Percentiles rank a stretch among this genome's conserved stretches.
These are phyloP conservation scores for Cercospora zeina DNA, from an alignment of 2,329 filamentous ascomycete species.

Conservation along the genomic window DNA sequence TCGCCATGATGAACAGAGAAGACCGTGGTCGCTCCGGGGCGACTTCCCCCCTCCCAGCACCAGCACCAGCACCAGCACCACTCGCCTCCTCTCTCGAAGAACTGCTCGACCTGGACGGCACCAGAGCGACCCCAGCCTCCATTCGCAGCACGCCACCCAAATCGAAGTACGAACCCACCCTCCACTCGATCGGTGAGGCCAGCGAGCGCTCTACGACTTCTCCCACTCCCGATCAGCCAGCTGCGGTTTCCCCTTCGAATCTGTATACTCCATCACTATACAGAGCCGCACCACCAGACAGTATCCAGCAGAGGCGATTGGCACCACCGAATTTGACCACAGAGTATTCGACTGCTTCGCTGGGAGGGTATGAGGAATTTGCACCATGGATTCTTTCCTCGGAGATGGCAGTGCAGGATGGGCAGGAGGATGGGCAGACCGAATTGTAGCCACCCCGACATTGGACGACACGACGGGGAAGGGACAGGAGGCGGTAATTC, in stretches of 20 bases:
- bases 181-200: not conserved
- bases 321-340: constrained; percentile 11
- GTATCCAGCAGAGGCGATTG: not conserved
- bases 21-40: not conserved
- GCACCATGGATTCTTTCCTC: constrained; percentile 1
- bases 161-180: not conserved
- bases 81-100: not conserved
- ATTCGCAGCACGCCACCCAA: not conserved
- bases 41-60: not conserved
- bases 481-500: too few species aligned
- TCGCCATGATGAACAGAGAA: not conserved
- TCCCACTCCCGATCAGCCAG: not conserved
- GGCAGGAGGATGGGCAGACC: not conserved
- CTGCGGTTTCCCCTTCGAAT: not conserved
- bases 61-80: not conserved
- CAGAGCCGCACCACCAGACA: constrained; percentile 11
- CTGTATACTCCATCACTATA: constrained; percentile 14
- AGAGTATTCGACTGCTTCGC: constrained; percentile 9
- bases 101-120: constrained; percentile 3
- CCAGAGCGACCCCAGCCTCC: not conserved
- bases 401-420: not conserved
- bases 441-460: not conserved
- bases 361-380: constrained; percentile 4
- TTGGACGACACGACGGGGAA: not conserved
- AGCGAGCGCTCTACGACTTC: constrained; percentile 3